Evolutionary conservation across 306 rosid genomes (phyloP), one percentile per base, ranked within the genome.

Genomic region (Cicer arietinum): DNA sequence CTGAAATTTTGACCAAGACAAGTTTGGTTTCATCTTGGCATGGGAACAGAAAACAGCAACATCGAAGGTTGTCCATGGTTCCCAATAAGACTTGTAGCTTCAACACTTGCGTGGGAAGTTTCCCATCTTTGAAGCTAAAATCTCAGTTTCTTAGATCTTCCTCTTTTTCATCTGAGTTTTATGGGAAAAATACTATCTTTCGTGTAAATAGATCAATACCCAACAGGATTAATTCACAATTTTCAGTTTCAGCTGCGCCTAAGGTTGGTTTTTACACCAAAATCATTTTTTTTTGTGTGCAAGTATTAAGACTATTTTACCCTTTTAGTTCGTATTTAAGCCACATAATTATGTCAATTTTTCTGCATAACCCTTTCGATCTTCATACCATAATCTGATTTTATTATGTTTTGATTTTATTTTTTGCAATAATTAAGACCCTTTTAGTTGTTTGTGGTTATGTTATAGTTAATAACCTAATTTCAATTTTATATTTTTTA

Each of bases 1-100:
- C 93, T 1, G 87, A 81, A 44, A 75, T 81, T 74, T 77, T 90
- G 39, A 67, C 78, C 85, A 84, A 89, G 76, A 59, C 84, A 1
- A 71, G 78, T 68, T 12, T 89, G 76, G 69, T 90, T 71, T 79
- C 93, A 6, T 82, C 88, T 2, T 84, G 84, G 75, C 70, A 57
- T 58, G 72, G 56, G 8, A 11, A 39, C 51, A 54, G 10, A 51
- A 77, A 79, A 43, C 70, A 59, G 0, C 67, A 80, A 4, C 50
- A 25, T 47, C 82, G 69, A 44, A 72, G 56, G 56, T 56, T 74
- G 5, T 83, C 88, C 6, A 75, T 42, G 71, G 78, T 72, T 53
- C 80, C 89, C 0, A 82, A 78, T 0, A 82, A 78, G 64, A 70
- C 46, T 40, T 79, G 74, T 48, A 84, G 63, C 60, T 73, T 80